Percentiles rank a stretch among this genome's conserved stretches.
Evolutionary conservation across 768 basidiomycete genomes (phyloP).

Genomic region (Podaxis rugospora): DNA sequence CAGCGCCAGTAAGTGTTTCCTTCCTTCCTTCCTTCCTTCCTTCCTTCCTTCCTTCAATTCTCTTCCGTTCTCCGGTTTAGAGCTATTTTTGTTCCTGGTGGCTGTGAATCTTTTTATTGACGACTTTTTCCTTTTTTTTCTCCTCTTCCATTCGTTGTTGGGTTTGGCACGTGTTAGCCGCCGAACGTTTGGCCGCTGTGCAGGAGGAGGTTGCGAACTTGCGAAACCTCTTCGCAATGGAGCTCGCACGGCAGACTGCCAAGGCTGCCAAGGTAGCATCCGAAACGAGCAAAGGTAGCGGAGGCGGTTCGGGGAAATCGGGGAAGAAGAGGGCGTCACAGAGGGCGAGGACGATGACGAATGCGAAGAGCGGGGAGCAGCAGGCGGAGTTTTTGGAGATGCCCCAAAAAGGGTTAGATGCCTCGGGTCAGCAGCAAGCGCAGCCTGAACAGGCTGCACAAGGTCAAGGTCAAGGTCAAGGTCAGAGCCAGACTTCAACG

Average conservation of each 20-base stretch:
- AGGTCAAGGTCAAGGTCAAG: background rate
- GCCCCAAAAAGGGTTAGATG: slow-evolving; percentile 9
- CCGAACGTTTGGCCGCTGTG: slow-evolving; percentile 65
- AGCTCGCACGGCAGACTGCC: slow-evolving; percentile 66
- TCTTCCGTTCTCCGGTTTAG: slow-evolving; percentile 14
- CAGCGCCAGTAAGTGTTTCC: slow-evolving; percentile 65
- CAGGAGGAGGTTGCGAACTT: slow-evolving; percentile 65
- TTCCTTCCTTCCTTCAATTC: background rate
- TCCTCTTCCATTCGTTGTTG: slow-evolving; percentile 15
- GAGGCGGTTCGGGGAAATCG: slow-evolving; percentile 27
- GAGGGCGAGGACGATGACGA: slow-evolving; percentile 24
- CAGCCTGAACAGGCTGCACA: background rate
- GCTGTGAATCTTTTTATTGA: background rate
- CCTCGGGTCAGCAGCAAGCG: slow-evolving; percentile 9
- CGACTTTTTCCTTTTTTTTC: slow-evolving; percentile 11
- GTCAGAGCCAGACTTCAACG: slow-evolving; percentile 20
- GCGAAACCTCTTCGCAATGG: slow-evolving; percentile 66
- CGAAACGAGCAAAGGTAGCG: slow-evolving; percentile 19
- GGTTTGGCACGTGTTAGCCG: slow-evolving; percentile 40
- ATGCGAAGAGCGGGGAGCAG: slow-evolving; percentile 26
- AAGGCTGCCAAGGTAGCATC: slow-evolving; percentile 55
- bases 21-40: slow-evolving; percentile 4
- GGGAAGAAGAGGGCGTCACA: slow-evolving; percentile 32
- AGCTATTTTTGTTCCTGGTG: slow-evolving; percentile 15
- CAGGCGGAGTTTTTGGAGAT: slow-evolving; percentile 35